Conservation (phyloP, 257 asterid genomes). For the Scutellaria baicalensis region DNA sequence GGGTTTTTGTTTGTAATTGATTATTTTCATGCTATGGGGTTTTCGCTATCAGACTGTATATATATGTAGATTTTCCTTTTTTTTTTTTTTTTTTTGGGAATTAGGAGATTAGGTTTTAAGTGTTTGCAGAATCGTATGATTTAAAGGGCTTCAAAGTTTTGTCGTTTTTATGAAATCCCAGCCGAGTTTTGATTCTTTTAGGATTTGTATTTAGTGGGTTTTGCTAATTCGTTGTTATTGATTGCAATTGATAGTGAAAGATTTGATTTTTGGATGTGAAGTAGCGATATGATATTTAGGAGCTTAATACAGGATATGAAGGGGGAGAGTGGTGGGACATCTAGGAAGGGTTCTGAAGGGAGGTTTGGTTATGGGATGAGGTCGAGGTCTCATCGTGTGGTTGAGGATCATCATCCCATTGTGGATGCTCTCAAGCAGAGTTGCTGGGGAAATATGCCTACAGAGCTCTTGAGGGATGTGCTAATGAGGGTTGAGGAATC, state of each 20-base stretch:
- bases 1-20: neutral
- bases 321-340: conserved; percentile 48
- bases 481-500: conserved; percentile 76
- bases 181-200: neutral
- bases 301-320: conserved; percentile 47
- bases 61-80: conserved; percentile 1
- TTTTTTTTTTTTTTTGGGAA: no score
- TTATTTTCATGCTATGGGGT: conserved; percentile 11
- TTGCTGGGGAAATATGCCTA: conserved; percentile 91
- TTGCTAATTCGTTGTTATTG: neutral
- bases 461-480: conserved; percentile 91
- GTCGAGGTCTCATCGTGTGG: conserved; percentile 52
- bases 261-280: neutral
- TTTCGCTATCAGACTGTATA: neutral
- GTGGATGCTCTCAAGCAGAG: conserved; percentile 84
- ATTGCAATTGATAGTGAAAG: neutral
- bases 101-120: neutral
- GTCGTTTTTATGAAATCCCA: neutral
- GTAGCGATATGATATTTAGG: conserved; percentile 38
- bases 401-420: conserved; percentile 36
- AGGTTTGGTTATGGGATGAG: conserved; percentile 38
- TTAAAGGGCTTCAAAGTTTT: neutral
- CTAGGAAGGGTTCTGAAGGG: conserved; percentile 36
- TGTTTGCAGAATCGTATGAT: neutral
- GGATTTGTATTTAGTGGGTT: neutral